phyloP scores from a whole-genome alignment of 202 grass and related monocot species.

The Cymbopogon flexuosus region DNA sequence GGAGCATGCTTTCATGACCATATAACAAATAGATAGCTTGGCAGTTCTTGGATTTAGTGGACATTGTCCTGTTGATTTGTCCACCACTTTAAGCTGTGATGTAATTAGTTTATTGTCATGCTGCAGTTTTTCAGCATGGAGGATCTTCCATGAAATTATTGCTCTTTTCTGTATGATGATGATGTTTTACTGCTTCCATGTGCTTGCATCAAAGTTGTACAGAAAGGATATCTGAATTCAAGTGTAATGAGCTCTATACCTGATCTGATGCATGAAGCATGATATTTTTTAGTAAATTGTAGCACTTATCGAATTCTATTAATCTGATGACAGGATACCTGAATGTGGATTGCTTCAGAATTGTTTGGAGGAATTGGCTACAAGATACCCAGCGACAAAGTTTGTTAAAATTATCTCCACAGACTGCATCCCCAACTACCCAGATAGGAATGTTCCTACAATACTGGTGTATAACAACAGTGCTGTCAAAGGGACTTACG shows the following conservation, averaged over 20 bases:
- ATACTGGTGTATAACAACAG: slow-evolving; percentile 92
- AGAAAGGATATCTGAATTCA: not conserved
- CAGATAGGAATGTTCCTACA: slow-evolving; percentile 83
- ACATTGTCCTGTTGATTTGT: not conserved
- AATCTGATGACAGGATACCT: slow-evolving; percentile 58
- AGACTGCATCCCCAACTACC: slow-evolving; percentile 90
- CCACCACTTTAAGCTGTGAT: not conserved
- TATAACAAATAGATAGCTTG: not conserved
- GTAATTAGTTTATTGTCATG: not conserved
- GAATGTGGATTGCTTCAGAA: slow-evolving; percentile 79
- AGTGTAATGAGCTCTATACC: not conserved
- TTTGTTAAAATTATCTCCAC: slow-evolving; percentile 99
- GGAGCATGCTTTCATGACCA: not conserved
- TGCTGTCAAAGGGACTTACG: slow-evolving; percentile 88
- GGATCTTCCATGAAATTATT: not conserved
- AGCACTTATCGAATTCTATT: not conserved
- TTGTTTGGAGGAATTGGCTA: slow-evolving; percentile 81
- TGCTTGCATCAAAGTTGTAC: not conserved
- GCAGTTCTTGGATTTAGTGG: not conserved
- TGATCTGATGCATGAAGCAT: not conserved
- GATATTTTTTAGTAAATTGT: not conserved
- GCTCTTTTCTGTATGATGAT: slow-evolving; percentile 6
- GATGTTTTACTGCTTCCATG: slow-evolving; percentile 2
- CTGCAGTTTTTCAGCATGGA: not conserved
- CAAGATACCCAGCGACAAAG: slow-evolving; percentile 76